Base-by-base conservation (phyloP, 1,284 basidiomycete species). In the Neotropicomus parvogracilis region DNA sequence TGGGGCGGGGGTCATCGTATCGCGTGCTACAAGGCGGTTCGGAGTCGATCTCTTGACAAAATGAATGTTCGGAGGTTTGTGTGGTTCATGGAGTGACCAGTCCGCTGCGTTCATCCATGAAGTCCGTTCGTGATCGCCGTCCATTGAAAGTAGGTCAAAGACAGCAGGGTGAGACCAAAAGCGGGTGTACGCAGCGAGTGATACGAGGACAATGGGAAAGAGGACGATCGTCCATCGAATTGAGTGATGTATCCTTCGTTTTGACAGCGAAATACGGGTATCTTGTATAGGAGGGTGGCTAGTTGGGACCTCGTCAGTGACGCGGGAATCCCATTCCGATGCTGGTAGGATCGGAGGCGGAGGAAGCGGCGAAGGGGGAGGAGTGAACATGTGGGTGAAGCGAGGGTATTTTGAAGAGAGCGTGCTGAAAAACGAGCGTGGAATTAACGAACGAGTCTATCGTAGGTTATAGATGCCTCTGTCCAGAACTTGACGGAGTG, bases 121-220 rank as follows among this genome's bases (percentile, higher is more conserved):
- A 28, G 58, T 59, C 62, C 57, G 63, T 13, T 49, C 44, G n/a
- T 55, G 54, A 20, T 50, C 38, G 12, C 53, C 21, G 54, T 53
- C 38, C 57, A 49, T n/a, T 56, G 69, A 65, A 50, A 79, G 58
- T 19, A 73, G 53, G 59, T 78, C 75, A 52, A 80, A 70, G 10
- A 69, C 64, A 28, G 67, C 68, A 21, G 76, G 76, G 55, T 76
- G 78, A 7, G 73, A 60, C 53, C 75, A 49, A 55, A 73, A 78
- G 17, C 71, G 76, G 16, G 79, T 78, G 14, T 73, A 77, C 10
- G 70, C 59, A 5, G 79, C 78, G 49, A 85, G 72, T 35, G 80
- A 50, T 29, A 81, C 60, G 44, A 87, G 71, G 19, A 70, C 54
- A 10, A 80, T 53, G 11, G 83, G 83, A 2, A 83, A 71, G 31